Percentiles rank a stretch among this genome's conserved stretches.
These are phyloP conservation scores for Monilinia fructigena DNA, from an alignment of 2,329 filamentous ascomycete genomes.

Conservation along the genomic window DNA sequence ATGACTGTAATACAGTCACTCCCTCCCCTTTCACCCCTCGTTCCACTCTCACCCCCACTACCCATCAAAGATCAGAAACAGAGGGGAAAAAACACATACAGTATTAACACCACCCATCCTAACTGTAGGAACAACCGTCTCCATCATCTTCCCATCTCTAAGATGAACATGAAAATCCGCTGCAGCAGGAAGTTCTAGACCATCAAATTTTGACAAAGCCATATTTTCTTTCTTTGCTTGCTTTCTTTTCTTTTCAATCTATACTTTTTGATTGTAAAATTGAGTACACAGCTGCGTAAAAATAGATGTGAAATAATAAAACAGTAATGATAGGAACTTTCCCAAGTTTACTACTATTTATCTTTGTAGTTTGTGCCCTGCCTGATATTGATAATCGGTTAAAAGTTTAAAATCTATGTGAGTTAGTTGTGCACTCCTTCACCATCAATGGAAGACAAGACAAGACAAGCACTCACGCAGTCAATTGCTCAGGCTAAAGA, in stretches of 20 bases:
- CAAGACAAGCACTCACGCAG: background rate
- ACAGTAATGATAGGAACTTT: background rate
- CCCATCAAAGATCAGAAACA: background rate
- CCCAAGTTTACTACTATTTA: background rate
- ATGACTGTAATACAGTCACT: background rate
- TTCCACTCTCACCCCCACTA: background rate
- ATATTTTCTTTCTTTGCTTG: background rate
- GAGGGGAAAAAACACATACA: constrained; percentile 14
- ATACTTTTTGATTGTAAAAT: no score
- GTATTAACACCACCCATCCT: constrained; percentile 64
- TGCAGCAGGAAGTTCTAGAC: constrained; percentile 56
- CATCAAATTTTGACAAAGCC: constrained; percentile 20
- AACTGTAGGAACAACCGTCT: constrained; percentile 54
- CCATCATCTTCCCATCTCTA: constrained; percentile 52
- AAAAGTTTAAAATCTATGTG: no score
- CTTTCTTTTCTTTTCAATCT: background rate
- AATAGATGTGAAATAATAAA: background rate
- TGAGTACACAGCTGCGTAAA: background rate
- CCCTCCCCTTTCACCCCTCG: background rate
- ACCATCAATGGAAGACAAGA: background rate
- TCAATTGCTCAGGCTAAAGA: background rate
- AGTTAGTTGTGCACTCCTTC: no score
- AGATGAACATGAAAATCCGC: constrained; percentile 53
- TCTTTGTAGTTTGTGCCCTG: background rate
- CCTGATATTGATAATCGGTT: no score